Evolutionary conservation across 2,329 filamentous ascomycete species (phyloP).

Genomic region (Trichoderma atrobrunneum): DNA sequence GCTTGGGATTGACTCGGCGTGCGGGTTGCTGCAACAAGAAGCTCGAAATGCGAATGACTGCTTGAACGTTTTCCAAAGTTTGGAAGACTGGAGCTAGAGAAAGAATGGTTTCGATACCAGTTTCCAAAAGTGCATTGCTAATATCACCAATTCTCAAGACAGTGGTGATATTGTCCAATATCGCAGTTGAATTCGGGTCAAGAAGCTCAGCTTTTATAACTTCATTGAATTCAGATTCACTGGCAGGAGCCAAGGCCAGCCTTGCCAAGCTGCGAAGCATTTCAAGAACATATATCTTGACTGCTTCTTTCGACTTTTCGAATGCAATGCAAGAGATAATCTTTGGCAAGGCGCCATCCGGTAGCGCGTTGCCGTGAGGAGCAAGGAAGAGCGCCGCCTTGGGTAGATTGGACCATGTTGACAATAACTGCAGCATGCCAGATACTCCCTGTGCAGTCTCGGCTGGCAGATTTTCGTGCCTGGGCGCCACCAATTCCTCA

Average conservation of each 20-base stretch:
- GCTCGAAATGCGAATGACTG: constrained; percentile 74
- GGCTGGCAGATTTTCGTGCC: constrained; percentile 71
- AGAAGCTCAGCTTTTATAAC: constrained; percentile 56
- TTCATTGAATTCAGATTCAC: constrained; percentile 56
- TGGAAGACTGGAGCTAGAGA: constrained; percentile 69
- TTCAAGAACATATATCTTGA: constrained; percentile 76
- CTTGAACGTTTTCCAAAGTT: constrained; percentile 66
- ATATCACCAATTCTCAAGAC: constrained; percentile 61
- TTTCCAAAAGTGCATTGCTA: constrained; percentile 72
- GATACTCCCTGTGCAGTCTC: constrained; percentile 92
- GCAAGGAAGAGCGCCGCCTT: constrained; percentile 66
- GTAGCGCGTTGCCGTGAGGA: constrained; percentile 39
- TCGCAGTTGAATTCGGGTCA: constrained; percentile 54
- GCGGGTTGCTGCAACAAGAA: constrained; percentile 84
- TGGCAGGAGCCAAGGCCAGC: constrained; percentile 53
- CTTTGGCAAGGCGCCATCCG: constrained; percentile 64
- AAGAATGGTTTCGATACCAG: constrained; percentile 77
- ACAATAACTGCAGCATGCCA: constrained; percentile 74
- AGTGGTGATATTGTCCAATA: constrained; percentile 65
- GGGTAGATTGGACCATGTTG: constrained; percentile 71
- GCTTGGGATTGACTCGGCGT: constrained; percentile 74
- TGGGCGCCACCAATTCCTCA: constrained; percentile 70
- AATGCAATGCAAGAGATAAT: constrained; percentile 70
- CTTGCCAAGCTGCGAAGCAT: constrained; percentile 70
- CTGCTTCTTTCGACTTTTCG: constrained; percentile 76